A percentile compares a stretch with the other conserved stretches of the same genome.
Evolutionary conservation across 1,284 basidiomycete genomes (phyloP).

Genomic region (Cutaneotrichosporon dermatis): DNA sequence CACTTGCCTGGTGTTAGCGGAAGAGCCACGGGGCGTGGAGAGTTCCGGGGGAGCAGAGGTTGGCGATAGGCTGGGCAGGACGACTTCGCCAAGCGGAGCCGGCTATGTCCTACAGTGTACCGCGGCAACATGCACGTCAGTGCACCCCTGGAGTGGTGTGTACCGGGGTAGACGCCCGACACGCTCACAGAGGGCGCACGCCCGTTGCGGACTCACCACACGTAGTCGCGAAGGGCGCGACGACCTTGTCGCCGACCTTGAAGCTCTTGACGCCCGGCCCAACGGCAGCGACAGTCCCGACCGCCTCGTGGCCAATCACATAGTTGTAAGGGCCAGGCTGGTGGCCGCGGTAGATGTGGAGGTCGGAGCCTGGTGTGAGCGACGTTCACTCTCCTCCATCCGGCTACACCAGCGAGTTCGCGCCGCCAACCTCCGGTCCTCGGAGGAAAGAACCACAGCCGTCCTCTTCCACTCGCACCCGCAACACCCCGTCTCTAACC

Average conservation of each 20-base stretch:
- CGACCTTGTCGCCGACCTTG: conserved; percentile 74
- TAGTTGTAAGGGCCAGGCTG: conserved; percentile 36
- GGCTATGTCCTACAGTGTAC: too few relatives aligned
- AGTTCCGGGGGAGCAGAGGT: not conserved
- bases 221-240: conserved; percentile 77
- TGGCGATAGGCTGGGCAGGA: too few relatives aligned
- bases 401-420: too few relatives aligned
- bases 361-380: conserved; percentile 63
- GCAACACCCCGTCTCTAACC: not conserved
- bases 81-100: too few relatives aligned
- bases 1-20: conserved; percentile 30
- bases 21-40: not conserved
- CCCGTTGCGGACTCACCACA: conserved; percentile 60
- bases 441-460: too few relatives aligned
- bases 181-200: not conserved
- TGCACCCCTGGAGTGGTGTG: too few relatives aligned
- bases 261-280: conserved; percentile 64
- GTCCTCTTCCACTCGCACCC: too few relatives aligned
- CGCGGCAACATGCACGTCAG: too few relatives aligned
- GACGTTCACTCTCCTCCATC: too few relatives aligned
- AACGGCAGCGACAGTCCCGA: conserved; percentile 69
- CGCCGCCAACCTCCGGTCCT: too few relatives aligned
- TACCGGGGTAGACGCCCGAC: too few relatives aligned
- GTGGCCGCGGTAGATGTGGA: conserved; percentile 70
- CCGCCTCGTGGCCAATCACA: conserved; percentile 69